Conservation (phyloP, 495 filamentous ascomycete species). For the Tuber melanosporum region DNA sequence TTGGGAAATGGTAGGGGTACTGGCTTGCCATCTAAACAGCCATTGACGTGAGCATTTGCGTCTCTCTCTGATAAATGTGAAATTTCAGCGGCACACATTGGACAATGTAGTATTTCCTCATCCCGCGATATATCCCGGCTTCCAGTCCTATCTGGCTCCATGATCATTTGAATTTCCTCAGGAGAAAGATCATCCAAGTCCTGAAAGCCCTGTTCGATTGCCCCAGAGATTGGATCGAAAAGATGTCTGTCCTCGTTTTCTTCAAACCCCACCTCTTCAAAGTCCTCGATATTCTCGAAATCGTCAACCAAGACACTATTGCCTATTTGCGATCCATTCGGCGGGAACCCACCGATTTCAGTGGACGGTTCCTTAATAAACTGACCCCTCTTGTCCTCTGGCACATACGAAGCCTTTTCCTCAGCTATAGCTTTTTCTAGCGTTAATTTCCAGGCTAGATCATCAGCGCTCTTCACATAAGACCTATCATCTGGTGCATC, state of each 20-base stretch:
- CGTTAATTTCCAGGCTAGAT: constrained; percentile 13
- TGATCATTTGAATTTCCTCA: constrained; percentile 15
- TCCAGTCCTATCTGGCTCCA: constrained; percentile 2
- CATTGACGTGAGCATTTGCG: constrained; percentile 71
- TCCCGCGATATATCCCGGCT: not conserved
- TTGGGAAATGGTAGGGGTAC: constrained; percentile 15
- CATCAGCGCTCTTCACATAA: constrained; percentile 10
- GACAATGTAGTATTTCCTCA: constrained; percentile 18
- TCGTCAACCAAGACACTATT: constrained; percentile 37
- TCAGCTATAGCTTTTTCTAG: not conserved
- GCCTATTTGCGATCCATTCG: not conserved
- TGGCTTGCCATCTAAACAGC: constrained; percentile 74
- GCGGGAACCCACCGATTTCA: not conserved
- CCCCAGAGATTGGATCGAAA: constrained; percentile 34
- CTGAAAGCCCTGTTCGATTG: constrained; percentile 33
- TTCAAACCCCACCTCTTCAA: constrained; percentile 41
- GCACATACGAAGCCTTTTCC: not conserved
- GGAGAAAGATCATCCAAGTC: constrained; percentile 18
- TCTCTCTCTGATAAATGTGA: constrained; percentile 44
- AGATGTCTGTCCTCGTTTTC: constrained; percentile 24
- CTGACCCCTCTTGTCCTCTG: constrained; percentile 13
- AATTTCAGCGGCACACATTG: constrained; percentile 30
- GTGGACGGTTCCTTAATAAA: not conserved
- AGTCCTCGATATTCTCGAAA: constrained; percentile 60
- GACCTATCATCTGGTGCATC: constrained; percentile 14